Conservation (phyloP, 345 rosid genomes). For the Corymbia maculata region DNA sequence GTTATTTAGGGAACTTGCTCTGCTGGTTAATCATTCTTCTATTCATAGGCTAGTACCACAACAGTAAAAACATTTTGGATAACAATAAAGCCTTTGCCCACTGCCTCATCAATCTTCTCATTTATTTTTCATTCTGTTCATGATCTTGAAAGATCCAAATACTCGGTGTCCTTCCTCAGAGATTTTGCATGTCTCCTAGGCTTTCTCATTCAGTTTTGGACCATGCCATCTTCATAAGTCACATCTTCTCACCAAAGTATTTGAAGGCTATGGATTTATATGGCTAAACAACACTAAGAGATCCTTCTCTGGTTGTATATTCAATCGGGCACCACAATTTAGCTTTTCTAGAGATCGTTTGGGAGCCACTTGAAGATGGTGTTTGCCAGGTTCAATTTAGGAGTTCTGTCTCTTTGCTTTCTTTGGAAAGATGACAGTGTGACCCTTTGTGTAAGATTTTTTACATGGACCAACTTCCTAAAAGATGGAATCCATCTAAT, state of each 20-base stretch:
- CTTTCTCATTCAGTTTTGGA: neutral
- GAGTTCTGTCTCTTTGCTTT: neutral
- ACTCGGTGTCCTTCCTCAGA: neutral
- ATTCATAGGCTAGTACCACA: neutral
- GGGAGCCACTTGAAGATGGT: neutral
- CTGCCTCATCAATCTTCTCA: neutral
- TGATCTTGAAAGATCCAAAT: neutral
- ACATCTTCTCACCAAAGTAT: neutral
- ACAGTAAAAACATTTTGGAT: neutral
- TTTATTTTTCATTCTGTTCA: neutral
- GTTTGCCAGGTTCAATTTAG: neutral
- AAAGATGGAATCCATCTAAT: neutral
- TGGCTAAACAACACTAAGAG: neutral
- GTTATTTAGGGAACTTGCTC: neutral
- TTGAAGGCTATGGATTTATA: neutral
- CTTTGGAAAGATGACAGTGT: neutral
- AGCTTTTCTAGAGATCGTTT: neutral
- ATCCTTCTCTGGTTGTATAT: neutral
- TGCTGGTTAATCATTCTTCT: neutral
- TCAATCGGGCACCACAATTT: neutral
- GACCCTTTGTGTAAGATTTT: neutral
- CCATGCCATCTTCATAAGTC: neutral
- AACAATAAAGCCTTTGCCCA: neutral
- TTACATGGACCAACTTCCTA: neutral
- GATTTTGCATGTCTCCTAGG: neutral